These are phyloP conservation scores for Arachnomyces sp. DNA, from an alignment of 2,329 filamentous ascomycete species.

Conservation along the genomic window DNA sequence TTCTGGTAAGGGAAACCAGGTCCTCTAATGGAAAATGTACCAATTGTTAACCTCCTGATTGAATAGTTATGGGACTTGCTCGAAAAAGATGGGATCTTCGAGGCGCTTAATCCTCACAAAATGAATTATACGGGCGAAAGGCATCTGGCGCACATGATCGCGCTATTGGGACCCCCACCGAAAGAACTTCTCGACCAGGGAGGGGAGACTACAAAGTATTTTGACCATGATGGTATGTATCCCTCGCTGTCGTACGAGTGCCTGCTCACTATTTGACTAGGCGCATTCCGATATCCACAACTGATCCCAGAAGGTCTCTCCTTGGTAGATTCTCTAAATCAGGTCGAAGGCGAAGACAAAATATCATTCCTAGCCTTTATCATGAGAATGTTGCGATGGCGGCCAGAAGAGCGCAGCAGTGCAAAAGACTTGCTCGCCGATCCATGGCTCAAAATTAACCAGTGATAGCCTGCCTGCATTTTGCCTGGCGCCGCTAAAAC, in stretches of 20 bases:
- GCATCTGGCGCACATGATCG: conserved; percentile 29
- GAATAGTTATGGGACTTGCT: conserved; percentile 19
- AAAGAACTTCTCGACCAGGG: conserved; percentile 21
- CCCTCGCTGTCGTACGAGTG: background rate
- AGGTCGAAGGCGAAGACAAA: conserved; percentile 7
- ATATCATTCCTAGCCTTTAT: conserved; percentile 9
- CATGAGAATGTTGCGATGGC: conserved; percentile 11
- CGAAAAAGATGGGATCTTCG: conserved; percentile 14
- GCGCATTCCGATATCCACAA: background rate
- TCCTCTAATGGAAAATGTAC: too few relatives aligned
- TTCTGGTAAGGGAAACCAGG: conserved; percentile 21
- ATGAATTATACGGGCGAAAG: conserved; percentile 6
- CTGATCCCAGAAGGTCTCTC: background rate
- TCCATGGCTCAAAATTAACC: conserved; percentile 9
- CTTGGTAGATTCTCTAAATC: background rate
- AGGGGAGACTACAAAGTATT: conserved; percentile 16
- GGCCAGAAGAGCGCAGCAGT: conserved; percentile 8
- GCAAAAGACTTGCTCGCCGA: conserved; percentile 9
- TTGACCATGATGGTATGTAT: conserved; percentile 10
- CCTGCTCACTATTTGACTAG: background rate
- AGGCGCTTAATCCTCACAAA: conserved; percentile 5
- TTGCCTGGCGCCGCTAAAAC: too few relatives aligned
- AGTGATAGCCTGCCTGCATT: too few relatives aligned
- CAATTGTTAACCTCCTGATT: too few relatives aligned
- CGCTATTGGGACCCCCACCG: conserved; percentile 26